Base-by-base conservation (phyloP, 1,284 basidiomycete genomes). In the Fomitopsis palustris region DNA sequence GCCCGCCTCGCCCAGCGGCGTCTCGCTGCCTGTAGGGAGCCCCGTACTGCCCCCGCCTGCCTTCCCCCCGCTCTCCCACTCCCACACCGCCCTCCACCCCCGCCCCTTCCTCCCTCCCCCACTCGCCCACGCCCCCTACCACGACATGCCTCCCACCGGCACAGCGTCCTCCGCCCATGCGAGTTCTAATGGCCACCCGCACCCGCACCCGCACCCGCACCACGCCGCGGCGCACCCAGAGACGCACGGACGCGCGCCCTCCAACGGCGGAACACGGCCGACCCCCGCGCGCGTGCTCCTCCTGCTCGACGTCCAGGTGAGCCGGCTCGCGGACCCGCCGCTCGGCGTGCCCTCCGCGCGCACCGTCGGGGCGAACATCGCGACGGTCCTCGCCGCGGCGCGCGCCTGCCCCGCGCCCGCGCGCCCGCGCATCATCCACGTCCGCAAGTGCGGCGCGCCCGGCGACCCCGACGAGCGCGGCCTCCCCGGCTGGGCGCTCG, bases 351-450 rank as follows among this genome's bases (percentile, higher is more conserved):
- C 86, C 43, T 67, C 75, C 19, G 75, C 81, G 0, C 54, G 63
- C 29, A 47, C 62, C 42, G 74, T 86, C 45, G 76, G 75, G 54
- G 64, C 70, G 25, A 85, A 85, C 71, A 78, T 88, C 68, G 64
- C 70, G 2, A 65, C 61, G 41, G 76, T 87, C 64, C 82, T 88
- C 62, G 43, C 70, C 16, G 66, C 73, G 27, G 87, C 86, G 0
- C 82, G 86, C 53, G 65, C 66, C 3, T 78, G 81, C 14, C 56
- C 68, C 0, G 75, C 77, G 0, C 78, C 79, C 5, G 83, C 85
- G 9, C 77, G 80, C 19, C 85, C 86, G 9, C 77, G 80, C 21
- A 86, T 88, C 72, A 76, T 88, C 57, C 86, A 88, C 70, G 77
- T 88, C 59, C 84, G 86, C 58, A 87, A 88, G 67, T 76, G 66